Evolutionary conservation across 106 monocot genomes (phyloP), one percentile per base, ranked within the genome.

Genomic region (Allium fistulosum): DNA sequence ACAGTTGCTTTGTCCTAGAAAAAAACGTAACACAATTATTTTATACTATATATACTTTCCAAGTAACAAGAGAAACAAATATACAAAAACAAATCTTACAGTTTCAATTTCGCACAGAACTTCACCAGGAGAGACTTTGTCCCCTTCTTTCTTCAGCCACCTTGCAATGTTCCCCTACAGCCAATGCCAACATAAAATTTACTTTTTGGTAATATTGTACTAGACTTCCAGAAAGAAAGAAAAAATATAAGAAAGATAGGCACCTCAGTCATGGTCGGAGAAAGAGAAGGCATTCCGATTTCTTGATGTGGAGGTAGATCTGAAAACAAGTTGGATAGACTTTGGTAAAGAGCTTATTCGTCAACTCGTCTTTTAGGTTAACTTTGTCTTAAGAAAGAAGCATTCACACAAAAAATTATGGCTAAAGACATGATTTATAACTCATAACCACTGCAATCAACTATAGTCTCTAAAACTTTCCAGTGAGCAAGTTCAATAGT

Each of bases 191-290:
- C 14, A 74, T 53, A 58, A 37, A 37, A 37, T 37, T 37, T 37
- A 37, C 4, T 37, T 37, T 37, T 5, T 37, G 37, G 37, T 37
- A 37, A 37, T 37, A 37, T 37, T 37, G 0, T 37, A 37, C 37
- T 4, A 37, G 37, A 47, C 0, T 47, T 8, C 45, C 7, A 49
- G 48, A 7, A 49, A 65, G 48, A 67, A 67, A 53, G 2, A 45
- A 37, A 9, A 56, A 12, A 52, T 51, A 16, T n/a, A 15, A 37
- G 37, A 37, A 37, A 37, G 37, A 37, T 5, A 4, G 37, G 37
- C 37, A 99, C 99, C 93, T 99, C 99, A 16, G 99, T 99, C 99
- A 99, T 99, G 72, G 99, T 99, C 28, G 99, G 99, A 71, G 99
- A 99, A 63, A 99, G 93, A n/a, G 99, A 99, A 58, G 99, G 99